Percentiles rank a stretch among this genome's conserved stretches.
phyloP scores from a whole-genome alignment of 169 alveolate genomes.

The Perkinsus chesapeaki region DNA sequence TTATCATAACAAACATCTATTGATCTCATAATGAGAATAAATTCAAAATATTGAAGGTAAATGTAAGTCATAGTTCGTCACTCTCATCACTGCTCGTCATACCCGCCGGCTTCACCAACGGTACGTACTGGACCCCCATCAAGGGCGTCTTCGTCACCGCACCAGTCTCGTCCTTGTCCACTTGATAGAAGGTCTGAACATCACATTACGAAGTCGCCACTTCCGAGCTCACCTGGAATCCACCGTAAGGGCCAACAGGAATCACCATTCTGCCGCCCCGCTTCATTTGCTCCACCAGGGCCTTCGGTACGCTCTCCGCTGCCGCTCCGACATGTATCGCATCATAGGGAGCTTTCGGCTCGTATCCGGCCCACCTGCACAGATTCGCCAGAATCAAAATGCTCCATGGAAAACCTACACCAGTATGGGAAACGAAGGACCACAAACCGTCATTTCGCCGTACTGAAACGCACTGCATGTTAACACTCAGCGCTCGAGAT shows the following conservation, averaged over 20 bases:
- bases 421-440: no score
- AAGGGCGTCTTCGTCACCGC: conserved; percentile 19
- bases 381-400: background rate
- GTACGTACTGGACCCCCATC: conserved; percentile 47
- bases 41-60: background rate
- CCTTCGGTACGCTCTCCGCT: conserved; percentile 52
- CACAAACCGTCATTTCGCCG: background rate
- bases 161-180: conserved; percentile 44
- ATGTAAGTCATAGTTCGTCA: background rate
- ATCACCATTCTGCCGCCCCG: conserved; percentile 69
- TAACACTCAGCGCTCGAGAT: background rate
- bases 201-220: background rate
- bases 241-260: conserved; percentile 59
- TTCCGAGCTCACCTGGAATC: background rate
- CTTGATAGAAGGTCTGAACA: conserved; percentile 27
- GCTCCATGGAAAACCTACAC: background rate
- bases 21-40: no score
- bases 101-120: conserved; percentile 14
- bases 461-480: background rate
- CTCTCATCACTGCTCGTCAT: background rate
- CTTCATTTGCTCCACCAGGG: conserved; percentile 56
- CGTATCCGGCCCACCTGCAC: conserved; percentile 50
- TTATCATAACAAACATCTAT: no score
- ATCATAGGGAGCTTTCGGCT: conserved; percentile 61
- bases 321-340: conserved; percentile 82